These are phyloP conservation scores for Cenococcum geophilum DNA, from an alignment of 495 filamentous ascomycete species.

Conservation along the genomic window DNA sequence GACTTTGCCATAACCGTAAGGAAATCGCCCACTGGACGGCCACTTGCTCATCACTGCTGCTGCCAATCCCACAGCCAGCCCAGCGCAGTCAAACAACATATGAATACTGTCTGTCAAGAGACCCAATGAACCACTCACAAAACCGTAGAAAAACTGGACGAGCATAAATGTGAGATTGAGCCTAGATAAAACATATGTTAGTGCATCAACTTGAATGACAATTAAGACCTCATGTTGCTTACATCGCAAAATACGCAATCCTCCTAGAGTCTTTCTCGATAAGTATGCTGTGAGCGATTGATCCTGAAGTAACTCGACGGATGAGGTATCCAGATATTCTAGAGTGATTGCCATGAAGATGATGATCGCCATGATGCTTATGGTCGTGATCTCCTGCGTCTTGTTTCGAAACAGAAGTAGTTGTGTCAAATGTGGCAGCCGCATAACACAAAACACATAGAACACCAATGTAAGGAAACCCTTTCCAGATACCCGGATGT, in stretches of 20 bases:
- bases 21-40: slow-evolving; percentile 80
- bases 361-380: slow-evolving; percentile 38
- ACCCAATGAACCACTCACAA: slow-evolving; percentile 84
- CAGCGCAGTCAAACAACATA: slow-evolving; percentile 99
- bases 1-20: slow-evolving; percentile 94
- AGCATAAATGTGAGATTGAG: slow-evolving; percentile 95
- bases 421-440: slow-evolving; percentile 30
- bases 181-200: slow-evolving; percentile 41
- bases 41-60: slow-evolving; percentile 98
- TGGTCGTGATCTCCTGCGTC: slow-evolving; percentile 33
- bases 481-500: slow-evolving; percentile 9
- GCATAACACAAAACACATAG: slow-evolving; percentile 27
- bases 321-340: slow-evolving; percentile 61
- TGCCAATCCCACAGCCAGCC: slow-evolving; percentile 81
- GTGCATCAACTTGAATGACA: background rate
- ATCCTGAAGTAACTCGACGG: slow-evolving; percentile 57
- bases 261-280: slow-evolving; percentile 88
- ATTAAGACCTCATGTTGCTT: slow-evolving; percentile 31
- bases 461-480: slow-evolving; percentile 1
- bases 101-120: slow-evolving; percentile 96
- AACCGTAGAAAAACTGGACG: slow-evolving; percentile 89
- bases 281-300: slow-evolving; percentile 76
- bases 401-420: slow-evolving; percentile 8
- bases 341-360: slow-evolving; percentile 47
- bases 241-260: slow-evolving; percentile 97